These are phyloP conservation scores for Tuber microsphaerosporum DNA, from an alignment of 495 filamentous ascomycete species.

Conservation along the genomic window DNA sequence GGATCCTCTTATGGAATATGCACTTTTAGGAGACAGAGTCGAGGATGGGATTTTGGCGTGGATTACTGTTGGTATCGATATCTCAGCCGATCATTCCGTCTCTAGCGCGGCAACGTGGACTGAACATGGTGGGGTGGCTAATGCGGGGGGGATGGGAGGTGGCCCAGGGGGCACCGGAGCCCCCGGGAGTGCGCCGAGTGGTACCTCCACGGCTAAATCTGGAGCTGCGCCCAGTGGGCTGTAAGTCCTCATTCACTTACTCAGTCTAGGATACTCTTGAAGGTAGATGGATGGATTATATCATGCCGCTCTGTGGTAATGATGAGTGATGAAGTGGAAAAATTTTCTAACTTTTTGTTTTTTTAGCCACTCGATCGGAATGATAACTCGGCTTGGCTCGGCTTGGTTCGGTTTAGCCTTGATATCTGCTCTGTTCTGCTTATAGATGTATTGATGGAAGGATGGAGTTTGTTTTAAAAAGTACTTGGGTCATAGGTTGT, in stretches of 20 bases:
- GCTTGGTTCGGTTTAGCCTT: not conserved
- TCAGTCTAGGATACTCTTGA: not conserved
- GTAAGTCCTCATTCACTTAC: not conserved
- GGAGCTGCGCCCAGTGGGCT: constrained; percentile 19
- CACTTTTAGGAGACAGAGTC: constrained; percentile 48
- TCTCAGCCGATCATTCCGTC: constrained; percentile 40
- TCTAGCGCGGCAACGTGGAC: constrained; percentile 35
- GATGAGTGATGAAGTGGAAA: not conserved
- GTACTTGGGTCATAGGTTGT: not conserved
- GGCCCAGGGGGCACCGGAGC: constrained; percentile 16
- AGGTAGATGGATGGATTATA: not conserved
- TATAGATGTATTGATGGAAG: not conserved
- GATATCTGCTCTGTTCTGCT: not conserved
- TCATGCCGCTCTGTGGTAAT: not conserved
- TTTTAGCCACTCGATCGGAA: not conserved
- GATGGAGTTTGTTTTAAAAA: not conserved
- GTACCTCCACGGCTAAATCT: constrained; percentile 11
- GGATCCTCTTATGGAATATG: constrained; percentile 55
- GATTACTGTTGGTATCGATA: constrained; percentile 49
- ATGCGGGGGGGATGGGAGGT: constrained; percentile 19
- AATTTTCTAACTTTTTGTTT: not conserved
- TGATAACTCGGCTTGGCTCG: not conserved
- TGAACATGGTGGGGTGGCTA: constrained; percentile 35
- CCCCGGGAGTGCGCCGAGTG: constrained; percentile 7
- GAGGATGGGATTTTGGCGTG: constrained; percentile 51